These are phyloP conservation scores for Schizopora paradoxa DNA, from an alignment of 1,284 basidiomycete genomes.

Conservation along the genomic window DNA sequence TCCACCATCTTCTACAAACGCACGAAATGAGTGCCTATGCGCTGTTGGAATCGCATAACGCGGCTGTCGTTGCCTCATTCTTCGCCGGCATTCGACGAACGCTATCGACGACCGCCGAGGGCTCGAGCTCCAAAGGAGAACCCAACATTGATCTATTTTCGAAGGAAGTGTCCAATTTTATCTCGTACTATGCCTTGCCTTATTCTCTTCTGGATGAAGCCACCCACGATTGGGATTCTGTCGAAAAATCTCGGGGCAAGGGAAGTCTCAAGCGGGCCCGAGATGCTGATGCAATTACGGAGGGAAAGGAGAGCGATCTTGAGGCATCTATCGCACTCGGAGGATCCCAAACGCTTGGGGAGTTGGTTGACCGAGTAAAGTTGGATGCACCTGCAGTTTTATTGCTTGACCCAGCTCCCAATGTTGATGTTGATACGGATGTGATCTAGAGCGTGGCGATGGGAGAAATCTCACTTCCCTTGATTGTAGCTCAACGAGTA, in stretches of 20 bases:
- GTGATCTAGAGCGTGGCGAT: no score
- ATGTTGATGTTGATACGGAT: no score
- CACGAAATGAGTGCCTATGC: slow-evolving; percentile 83
- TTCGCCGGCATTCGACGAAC: slow-evolving; percentile 49
- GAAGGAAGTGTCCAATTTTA: slow-evolving; percentile 48
- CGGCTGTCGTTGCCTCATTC: slow-evolving; percentile 59
- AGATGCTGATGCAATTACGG: no score
- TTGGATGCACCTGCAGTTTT: no score
- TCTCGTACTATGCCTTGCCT: slow-evolving; percentile 44
- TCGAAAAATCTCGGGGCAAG: slow-evolving; percentile 63
- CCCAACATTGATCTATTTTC: slow-evolving; percentile 29
- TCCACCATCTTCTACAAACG: slow-evolving; percentile 77
- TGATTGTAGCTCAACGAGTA: no score
- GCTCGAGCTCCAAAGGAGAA: not conserved
- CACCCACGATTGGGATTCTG: slow-evolving; percentile 48
- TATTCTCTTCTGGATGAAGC: slow-evolving; percentile 47
- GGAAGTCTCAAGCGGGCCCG: slow-evolving; percentile 57
- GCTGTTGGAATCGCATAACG: slow-evolving; percentile 68
- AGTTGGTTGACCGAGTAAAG: no score
- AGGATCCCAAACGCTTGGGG: no score
- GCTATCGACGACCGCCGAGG: slow-evolving; percentile 23
- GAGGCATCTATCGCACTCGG: no score
- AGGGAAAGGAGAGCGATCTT: no score
- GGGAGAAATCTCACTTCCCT: no score
- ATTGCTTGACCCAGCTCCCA: no score